These are phyloP conservation scores for Scedosporium apiospermum DNA, from an alignment of 2,329 filamentous ascomycete genomes.

Conservation along the genomic window DNA sequence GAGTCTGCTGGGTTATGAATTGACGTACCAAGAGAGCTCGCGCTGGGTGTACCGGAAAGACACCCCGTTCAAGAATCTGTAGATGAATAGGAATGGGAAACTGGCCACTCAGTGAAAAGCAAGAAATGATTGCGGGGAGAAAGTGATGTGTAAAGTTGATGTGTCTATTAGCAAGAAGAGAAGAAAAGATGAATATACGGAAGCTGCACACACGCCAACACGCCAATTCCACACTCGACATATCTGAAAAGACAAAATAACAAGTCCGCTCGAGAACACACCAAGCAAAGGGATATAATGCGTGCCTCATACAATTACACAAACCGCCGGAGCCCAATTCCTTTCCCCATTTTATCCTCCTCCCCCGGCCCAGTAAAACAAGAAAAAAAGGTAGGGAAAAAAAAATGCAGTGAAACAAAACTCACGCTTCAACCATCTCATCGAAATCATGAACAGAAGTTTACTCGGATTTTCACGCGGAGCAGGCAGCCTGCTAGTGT, in stretches of 20 bases:
- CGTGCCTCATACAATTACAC: not conserved
- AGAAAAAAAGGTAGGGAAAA: not conserved
- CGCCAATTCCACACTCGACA: not conserved
- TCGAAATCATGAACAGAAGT: not conserved
- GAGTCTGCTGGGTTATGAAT: conserved; percentile 33
- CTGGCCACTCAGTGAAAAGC: no score
- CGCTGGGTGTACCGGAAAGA: not conserved
- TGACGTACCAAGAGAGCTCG: not conserved
- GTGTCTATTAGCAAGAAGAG: no score
- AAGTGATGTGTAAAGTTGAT: no score
- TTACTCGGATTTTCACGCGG: not conserved
- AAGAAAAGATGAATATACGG: no score
- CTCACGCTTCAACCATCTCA: not conserved
- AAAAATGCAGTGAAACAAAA: not conserved
- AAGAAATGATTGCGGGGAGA: no score
- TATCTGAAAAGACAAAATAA: not conserved
- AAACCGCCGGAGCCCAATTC: not conserved
- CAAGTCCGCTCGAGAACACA: not conserved
- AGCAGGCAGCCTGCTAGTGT: not conserved
- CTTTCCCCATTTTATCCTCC: not conserved
- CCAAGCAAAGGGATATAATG: not conserved
- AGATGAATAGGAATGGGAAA: no score
- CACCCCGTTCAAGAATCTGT: not conserved
- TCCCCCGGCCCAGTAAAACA: not conserved
- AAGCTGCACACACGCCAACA: no score